Percentiles rank a stretch among this genome's conserved stretches.
Evolutionary conservation across 2,329 filamentous ascomycete species (phyloP).

Genomic region (Ceratocystis alfenasii): DNA sequence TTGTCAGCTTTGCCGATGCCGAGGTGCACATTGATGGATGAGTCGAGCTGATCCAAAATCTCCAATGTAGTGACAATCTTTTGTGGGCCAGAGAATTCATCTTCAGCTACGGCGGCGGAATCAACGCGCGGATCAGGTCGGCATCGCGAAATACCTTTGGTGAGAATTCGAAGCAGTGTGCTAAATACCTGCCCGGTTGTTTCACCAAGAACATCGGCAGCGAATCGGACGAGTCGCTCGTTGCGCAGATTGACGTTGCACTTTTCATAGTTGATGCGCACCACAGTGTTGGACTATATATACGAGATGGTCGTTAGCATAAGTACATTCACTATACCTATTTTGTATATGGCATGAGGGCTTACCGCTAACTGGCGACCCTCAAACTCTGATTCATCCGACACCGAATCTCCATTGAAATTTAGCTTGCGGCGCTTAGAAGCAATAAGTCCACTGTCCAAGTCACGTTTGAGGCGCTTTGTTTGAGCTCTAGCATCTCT

Average conservation of each 20-base stretch:
- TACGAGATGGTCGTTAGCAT: slow-evolving; percentile 25
- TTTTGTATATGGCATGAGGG: slow-evolving; percentile 20
- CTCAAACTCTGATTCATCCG: slow-evolving; percentile 32
- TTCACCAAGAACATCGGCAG: slow-evolving; percentile 55
- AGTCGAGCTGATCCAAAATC: slow-evolving; percentile 43
- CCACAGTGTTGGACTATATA: slow-evolving; percentile 54
- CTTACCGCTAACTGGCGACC: slow-evolving; percentile 44
- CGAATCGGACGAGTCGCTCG: slow-evolving; percentile 60
- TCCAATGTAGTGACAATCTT: slow-evolving; percentile 41
- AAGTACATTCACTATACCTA: neutral
- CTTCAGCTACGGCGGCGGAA: slow-evolving; percentile 28
- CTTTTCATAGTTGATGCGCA: slow-evolving; percentile 77
- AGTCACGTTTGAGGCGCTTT: slow-evolving; percentile 40
- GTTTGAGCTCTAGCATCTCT: slow-evolving; percentile 42
- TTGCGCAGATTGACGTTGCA: slow-evolving; percentile 74
- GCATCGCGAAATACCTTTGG: slow-evolving; percentile 56
- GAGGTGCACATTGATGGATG: slow-evolving; percentile 40
- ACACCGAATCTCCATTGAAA: slow-evolving; percentile 33
- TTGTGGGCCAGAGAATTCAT: slow-evolving; percentile 28
- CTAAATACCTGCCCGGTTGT: slow-evolving; percentile 69
- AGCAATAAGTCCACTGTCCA: slow-evolving; percentile 34
- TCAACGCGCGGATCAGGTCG: slow-evolving; percentile 45
- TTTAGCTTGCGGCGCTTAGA: slow-evolving; percentile 45
- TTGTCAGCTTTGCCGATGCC: slow-evolving; percentile 46
- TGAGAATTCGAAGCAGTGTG: slow-evolving; percentile 57